Evolutionary conservation across 1,284 basidiomycete species (phyloP), one percentile per base, ranked within the genome.

Genomic region (Cystobasidiaceae sp.): DNA sequence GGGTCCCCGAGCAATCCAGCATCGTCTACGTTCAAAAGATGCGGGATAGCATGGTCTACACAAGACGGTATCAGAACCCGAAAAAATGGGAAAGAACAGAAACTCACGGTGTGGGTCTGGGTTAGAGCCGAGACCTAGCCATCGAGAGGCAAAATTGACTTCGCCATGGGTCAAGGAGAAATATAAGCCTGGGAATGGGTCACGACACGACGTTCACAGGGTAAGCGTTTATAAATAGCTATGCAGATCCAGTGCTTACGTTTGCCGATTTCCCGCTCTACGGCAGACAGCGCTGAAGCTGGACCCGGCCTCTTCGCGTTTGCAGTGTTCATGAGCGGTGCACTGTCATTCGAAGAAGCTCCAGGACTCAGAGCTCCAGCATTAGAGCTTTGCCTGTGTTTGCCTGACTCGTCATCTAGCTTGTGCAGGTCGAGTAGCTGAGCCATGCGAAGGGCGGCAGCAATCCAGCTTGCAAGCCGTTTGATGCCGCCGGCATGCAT

Each of bases 381-480:
- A 37, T 41, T 44, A 5, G n/a, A 28, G 25, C 23, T 19, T 54
- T 54, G 30, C 5, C 17, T 6, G 33, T n/a, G 13, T 23, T 45
- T 17, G 4, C 32, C 34, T 11, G 39, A 25, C 27, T 64, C 49
- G 25, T 64, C 61, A 39, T 64, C 61, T 27, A 59, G 21, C 34
- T 67, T 59, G 41, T 67, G 66, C 37, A 67, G 37, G 28, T 54
- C 66, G 15, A 67, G 43, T 23, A 67, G 45, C 27, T 67, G 66
- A 19, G 66, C 66, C 66, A 62, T 67, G 9, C 66, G 39, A 8
- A 67, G 23, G n/a, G 58, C 66, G 7, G 66, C 46, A 4, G 58
- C 50, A 30, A 67, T 59, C 58, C 58, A 67, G 15, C 39, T 46
- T 27, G 66, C 58, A 34, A 55, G 33, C 37, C 66, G 39, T 46